A percentile compares a stretch with the other conserved stretches of the same genome.
Conservation (phyloP, 805 yeast species). For the Ogataea kodamae region DNA sequence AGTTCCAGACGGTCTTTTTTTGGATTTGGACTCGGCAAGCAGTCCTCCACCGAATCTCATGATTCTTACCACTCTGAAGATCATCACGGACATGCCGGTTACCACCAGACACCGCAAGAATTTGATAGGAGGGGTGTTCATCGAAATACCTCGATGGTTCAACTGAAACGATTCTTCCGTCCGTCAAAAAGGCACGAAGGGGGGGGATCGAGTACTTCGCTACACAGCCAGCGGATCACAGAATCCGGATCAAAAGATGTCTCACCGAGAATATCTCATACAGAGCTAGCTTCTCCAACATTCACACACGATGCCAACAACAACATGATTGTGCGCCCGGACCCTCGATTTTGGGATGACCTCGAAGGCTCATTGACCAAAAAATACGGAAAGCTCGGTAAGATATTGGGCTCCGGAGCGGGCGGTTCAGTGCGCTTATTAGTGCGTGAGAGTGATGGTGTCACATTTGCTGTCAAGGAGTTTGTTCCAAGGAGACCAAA, state of each 20-base stretch:
- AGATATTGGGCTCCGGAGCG: slow-evolving; percentile 79
- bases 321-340: slow-evolving; percentile 38
- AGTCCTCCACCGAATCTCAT: slow-evolving; percentile 31
- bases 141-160: slow-evolving; percentile 53
- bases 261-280: slow-evolving; percentile 22
- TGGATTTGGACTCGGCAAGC: slow-evolving; percentile 29
- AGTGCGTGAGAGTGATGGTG: slow-evolving; percentile 63
- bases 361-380: slow-evolving; percentile 50
- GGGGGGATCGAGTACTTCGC: slow-evolving; percentile 20
- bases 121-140: slow-evolving; percentile 8
- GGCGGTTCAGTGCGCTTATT: slow-evolving; percentile 82
- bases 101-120: slow-evolving; percentile 19
- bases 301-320: slow-evolving; percentile 39
- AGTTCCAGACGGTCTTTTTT: slow-evolving; percentile 31
- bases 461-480: slow-evolving; percentile 79
- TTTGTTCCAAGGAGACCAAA: slow-evolving; percentile 68
- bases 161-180: slow-evolving; percentile 67
- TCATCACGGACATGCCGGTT: slow-evolving; percentile 16
- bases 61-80: slow-evolving; percentile 26
- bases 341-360: slow-evolving; percentile 41
- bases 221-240: slow-evolving; percentile 31
- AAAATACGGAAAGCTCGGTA: slow-evolving; percentile 72
- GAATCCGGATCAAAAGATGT: slow-evolving; percentile 18
- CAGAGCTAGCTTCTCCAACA: slow-evolving; percentile 31
- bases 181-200: slow-evolving; percentile 39